Evolutionary conservation across 2,329 filamentous ascomycete genomes (phyloP), one percentile per base, ranked within the genome.

Genomic region (Gremmenia infestans): DNA sequence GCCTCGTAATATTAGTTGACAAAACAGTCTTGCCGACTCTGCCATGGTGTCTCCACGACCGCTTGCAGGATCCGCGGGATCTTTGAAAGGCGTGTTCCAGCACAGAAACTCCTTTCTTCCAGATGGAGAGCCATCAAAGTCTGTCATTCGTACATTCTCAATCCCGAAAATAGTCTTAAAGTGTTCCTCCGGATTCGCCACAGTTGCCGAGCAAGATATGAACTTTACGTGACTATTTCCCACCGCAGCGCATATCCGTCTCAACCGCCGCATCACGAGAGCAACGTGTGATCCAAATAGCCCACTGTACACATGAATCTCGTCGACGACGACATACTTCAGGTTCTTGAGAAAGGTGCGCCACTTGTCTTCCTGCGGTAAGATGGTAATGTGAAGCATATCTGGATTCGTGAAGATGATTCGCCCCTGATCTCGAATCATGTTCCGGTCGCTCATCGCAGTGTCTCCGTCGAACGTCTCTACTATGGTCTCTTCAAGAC

Each of bases 381-480:
- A 73, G 25, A 99, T 95, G 0, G 91, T 95, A 36, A 97, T 83
- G 64, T 99, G 94, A 37, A 99, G 79, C 92, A 97, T 99, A 67
- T 99, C 94, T 0, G 94, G 94, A 65, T 99, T 99, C 0, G 94
- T 99, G 67, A 99, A 97, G 50, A 99, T 93, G 60, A 97, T 91
- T 23, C 91, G 82, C 0, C 88, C 94, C 72, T 95, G 86, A 40
- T 97, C 92, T 5, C 93, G 83, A 60, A 99, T 93, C 28, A 77
- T 69, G 61, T 90, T 90, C 22, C 94, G 82, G 59, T 88, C 86
- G 5, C 74, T 72, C 84, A 95, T 92, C 0, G 89, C 85, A 0
- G 94, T 99, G 69, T 99, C 94, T 6, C 94, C 94, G 69, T 99
- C 94, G 63, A 96, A 97, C 0, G 94, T 97, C 68, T 97, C 94